phyloP scores from a whole-genome alignment of 2,329 filamentous ascomycete genomes.

The Penicillium sp. region DNA sequence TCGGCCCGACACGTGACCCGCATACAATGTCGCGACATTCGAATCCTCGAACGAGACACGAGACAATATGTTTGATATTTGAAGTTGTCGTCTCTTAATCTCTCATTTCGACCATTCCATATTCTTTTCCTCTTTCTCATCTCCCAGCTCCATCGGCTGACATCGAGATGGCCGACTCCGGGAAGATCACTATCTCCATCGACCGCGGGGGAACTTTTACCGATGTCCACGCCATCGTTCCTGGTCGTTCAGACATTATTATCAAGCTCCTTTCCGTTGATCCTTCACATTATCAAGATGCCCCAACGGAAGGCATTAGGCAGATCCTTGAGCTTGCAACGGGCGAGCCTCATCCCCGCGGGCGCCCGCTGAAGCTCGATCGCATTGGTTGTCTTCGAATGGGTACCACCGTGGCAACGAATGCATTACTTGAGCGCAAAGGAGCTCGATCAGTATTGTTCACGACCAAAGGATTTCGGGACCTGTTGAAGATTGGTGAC shows the following conservation, averaged over 20 bases:
- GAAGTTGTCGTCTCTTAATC: slow-evolving; percentile 1
- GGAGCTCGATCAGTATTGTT: slow-evolving; percentile 84
- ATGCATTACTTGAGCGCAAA: slow-evolving; percentile 84
- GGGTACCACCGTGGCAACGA: slow-evolving; percentile 92
- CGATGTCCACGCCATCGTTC: slow-evolving; percentile 39
- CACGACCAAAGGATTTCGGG: slow-evolving; percentile 81
- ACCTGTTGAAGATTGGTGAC: slow-evolving; percentile 85
- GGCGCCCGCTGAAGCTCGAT: slow-evolving; percentile 35
- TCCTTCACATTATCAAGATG: slow-evolving; percentile 42
- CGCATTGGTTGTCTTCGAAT: slow-evolving; percentile 65
- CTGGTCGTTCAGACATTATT: slow-evolving; percentile 38
- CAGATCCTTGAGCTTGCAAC: slow-evolving; percentile 58
- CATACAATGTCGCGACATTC: slow-evolving; percentile 2
- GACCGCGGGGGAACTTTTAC: slow-evolving; percentile 44
- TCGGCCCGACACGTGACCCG: slow-evolving; percentile 33
- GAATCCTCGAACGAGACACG: not conserved
- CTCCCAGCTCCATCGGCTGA: not conserved
- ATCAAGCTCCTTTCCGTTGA: slow-evolving; percentile 42
- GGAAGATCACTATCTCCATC: slow-evolving; percentile 38
- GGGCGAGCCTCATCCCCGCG: slow-evolving; percentile 35
- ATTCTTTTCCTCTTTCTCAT: not conserved
- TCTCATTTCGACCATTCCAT: not conserved
- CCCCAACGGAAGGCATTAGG: slow-evolving; percentile 75
- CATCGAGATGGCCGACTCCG: slow-evolving; percentile 24
- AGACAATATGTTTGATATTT: slow-evolving; percentile 4